Conservation (phyloP, 2,329 filamentous ascomycete species). For the Nigrospora sphaerica region DNA sequence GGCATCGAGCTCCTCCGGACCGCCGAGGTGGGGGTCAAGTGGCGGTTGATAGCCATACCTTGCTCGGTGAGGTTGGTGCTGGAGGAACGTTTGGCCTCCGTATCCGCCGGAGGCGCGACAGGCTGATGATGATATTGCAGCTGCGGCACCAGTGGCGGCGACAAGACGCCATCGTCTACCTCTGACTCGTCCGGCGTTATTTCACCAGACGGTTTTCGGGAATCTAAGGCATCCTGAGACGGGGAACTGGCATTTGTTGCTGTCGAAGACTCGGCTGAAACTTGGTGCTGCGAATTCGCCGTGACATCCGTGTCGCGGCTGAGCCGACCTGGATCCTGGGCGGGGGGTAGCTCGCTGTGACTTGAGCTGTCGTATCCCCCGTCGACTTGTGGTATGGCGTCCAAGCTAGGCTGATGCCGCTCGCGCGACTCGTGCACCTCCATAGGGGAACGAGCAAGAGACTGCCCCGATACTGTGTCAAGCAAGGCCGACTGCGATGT, state of each 20-base stretch:
- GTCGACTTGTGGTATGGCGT: not conserved
- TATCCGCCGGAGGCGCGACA: slow-evolving; percentile 29
- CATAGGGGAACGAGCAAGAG: too few relatives aligned
- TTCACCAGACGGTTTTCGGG: slow-evolving; percentile 28
- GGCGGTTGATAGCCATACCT: slow-evolving; percentile 46
- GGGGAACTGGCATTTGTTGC: slow-evolving; percentile 51
- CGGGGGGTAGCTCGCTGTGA: slow-evolving; percentile 16
- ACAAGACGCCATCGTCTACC: slow-evolving; percentile 34
- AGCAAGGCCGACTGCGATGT: not conserved
- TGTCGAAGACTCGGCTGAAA: slow-evolving; percentile 44
- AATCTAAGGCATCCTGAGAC: slow-evolving; percentile 41
- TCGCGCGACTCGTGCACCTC: too few relatives aligned
- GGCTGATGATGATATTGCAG: slow-evolving; percentile 56
- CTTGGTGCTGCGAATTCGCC: slow-evolving; percentile 39
- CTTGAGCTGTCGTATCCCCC: slow-evolving; percentile 6
- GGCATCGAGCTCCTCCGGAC: slow-evolving; percentile 51
- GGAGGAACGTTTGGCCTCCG: slow-evolving; percentile 36
- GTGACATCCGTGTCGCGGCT: slow-evolving; percentile 49
- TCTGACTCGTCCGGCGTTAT: slow-evolving; percentile 45
- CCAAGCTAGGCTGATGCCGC: too few relatives aligned
- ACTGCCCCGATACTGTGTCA: too few relatives aligned
- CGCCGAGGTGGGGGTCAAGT: slow-evolving; percentile 53
- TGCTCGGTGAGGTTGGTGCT: slow-evolving; percentile 46
- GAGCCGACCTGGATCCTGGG: slow-evolving; percentile 24
- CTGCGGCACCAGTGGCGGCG: slow-evolving; percentile 41